Percentiles rank a stretch among this genome's conserved stretches.
phyloP scores from a whole-genome alignment of 1,284 basidiomycete genomes.

The Trichosporon sp. region DNA sequence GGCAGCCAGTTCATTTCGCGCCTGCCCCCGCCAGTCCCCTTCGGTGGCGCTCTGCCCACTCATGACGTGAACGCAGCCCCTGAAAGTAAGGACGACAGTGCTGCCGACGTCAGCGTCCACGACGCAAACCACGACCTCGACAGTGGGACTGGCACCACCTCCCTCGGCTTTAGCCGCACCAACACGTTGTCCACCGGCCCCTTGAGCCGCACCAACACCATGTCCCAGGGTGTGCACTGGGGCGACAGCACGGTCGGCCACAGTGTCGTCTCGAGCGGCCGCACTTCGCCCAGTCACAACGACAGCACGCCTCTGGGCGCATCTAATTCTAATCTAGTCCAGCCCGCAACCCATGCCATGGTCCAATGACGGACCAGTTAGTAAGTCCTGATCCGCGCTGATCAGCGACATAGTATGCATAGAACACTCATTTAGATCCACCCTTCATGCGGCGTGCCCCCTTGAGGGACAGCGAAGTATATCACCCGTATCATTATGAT shows the following conservation, averaged over 20 bases:
- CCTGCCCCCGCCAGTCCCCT: constrained; percentile 13
- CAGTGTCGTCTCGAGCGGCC: background rate
- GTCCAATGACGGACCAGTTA: background rate
- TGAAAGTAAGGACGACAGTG: background rate
- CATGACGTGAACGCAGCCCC: background rate
- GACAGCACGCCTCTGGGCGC: background rate
- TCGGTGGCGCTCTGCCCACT: background rate
- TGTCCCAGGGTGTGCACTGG: background rate
- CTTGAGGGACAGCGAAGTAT: background rate
- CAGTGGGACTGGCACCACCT: too few relatives aligned
- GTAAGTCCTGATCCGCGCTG: background rate
- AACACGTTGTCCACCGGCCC: background rate
- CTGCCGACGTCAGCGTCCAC: background rate
- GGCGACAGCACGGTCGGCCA: background rate
- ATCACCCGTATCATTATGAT: background rate
- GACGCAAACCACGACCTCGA: background rate
- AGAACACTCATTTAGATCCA: background rate
- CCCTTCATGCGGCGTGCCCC: background rate
- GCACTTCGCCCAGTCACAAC: background rate
- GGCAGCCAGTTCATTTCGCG: constrained; percentile 13
- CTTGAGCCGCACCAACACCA: background rate
- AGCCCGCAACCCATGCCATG: background rate
- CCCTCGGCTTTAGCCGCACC: background rate
- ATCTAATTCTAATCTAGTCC: background rate
- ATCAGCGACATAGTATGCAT: background rate